Percentiles rank a stretch among this genome's conserved stretches.
phyloP scores from a whole-genome alignment of 2,329 filamentous ascomycete species.

The Fusarium annulatum region DNA sequence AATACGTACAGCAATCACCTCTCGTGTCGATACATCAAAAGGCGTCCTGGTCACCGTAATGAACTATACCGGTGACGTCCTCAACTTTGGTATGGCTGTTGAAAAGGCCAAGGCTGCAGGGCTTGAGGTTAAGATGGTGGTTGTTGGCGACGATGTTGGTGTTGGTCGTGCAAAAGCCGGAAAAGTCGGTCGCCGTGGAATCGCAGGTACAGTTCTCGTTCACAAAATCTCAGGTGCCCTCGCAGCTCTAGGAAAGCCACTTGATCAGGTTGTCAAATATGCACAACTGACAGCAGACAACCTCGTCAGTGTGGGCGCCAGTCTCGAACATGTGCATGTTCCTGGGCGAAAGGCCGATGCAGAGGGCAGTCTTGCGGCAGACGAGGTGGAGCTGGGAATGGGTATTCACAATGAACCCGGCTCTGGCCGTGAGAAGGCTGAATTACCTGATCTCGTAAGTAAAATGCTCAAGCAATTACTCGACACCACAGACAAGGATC shows the following conservation, averaged over 20 bases:
- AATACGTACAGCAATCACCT: constrained; percentile 79
- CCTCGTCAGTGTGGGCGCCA: constrained; percentile 85
- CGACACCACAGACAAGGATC: constrained; percentile 72
- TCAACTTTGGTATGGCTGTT: constrained; percentile 94
- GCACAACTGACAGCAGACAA: constrained; percentile 79
- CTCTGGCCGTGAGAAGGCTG: constrained; percentile 62
- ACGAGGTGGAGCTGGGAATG: constrained; percentile 76
- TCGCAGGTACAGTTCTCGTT: constrained; percentile 92
- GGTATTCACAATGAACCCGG: constrained; percentile 80
- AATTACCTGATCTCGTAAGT: constrained; percentile 65
- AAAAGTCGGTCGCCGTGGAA: constrained; percentile 92
- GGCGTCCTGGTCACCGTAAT: constrained; percentile 92
- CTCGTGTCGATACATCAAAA: constrained; percentile 74
- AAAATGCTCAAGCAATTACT: constrained; percentile 78
- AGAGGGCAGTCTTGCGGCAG: constrained; percentile 65
- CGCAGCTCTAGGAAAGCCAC: constrained; percentile 73
- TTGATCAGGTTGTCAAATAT: constrained; percentile 78
- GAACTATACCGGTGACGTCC: constrained; percentile 91
- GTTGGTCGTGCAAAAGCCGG: constrained; percentile 84
- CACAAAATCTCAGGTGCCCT: constrained; percentile 89
- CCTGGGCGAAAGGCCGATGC: constrained; percentile 76
- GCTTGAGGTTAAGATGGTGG: constrained; percentile 84
- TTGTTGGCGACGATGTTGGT: constrained; percentile 91
- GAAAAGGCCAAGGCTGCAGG: constrained; percentile 90
- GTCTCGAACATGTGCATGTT: constrained; percentile 91